Conservation (phyloP, 1,284 basidiomycete genomes). For the Ustilago nuda region DNA sequence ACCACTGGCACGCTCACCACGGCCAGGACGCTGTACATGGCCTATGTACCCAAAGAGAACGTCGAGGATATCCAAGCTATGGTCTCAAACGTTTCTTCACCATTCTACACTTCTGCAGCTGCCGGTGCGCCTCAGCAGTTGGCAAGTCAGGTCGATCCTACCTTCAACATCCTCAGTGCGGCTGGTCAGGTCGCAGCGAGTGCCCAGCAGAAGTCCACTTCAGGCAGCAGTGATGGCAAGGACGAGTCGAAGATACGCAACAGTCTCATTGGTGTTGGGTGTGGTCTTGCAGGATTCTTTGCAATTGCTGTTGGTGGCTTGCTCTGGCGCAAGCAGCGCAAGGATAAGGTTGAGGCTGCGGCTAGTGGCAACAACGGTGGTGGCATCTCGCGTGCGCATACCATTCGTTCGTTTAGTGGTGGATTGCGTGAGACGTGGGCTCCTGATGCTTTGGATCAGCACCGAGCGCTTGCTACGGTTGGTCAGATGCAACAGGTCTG, state of each 20-base stretch:
- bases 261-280: conserved; percentile 59
- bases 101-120: conserved; percentile 55
- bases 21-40: conserved; percentile 59
- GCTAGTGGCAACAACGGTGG: conserved; percentile 20
- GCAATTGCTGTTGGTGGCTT: conserved; percentile 42
- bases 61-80: conserved; percentile 40
- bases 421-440: conserved; percentile 61
- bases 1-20: conserved; percentile 15
- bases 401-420: conserved; percentile 53
- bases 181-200: conserved; percentile 22
- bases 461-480: conserved; percentile 17
- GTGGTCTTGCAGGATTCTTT: conserved; percentile 48
- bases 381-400: conserved; percentile 40
- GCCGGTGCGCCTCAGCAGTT: conserved; percentile 56
- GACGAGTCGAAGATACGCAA: conserved; percentile 42
- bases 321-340: conserved; percentile 41
- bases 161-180: conserved; percentile 53
- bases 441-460: conserved; percentile 48
- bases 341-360: conserved; percentile 14
- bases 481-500: conserved; percentile 41
- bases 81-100: conserved; percentile 48
- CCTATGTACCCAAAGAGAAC: conserved; percentile 51
- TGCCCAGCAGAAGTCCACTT: conserved; percentile 13
- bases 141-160: conserved; percentile 58
- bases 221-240: conserved; percentile 11